These are phyloP conservation scores for Cutaneotrichosporon curvatum DNA, from an alignment of 1,284 basidiomycete species.

Conservation along the genomic window DNA sequence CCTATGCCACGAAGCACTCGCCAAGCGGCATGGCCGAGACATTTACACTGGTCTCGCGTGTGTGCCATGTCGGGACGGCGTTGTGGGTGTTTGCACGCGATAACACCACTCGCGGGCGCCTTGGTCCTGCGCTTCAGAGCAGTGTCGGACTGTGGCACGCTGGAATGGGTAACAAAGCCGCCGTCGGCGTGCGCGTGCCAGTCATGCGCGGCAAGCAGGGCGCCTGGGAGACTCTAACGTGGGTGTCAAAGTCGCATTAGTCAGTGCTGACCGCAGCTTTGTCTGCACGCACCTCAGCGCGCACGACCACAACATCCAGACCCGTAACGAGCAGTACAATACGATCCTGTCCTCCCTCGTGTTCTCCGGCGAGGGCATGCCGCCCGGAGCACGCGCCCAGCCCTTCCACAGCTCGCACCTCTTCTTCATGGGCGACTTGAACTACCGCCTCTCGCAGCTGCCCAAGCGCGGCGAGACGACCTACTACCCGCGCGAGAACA, in stretches of 20 bases:
- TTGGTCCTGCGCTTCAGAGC: conserved; percentile 29
- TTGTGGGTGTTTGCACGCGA: conserved; percentile 44
- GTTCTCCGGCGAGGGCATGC: conserved; percentile 50
- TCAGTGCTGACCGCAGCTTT: conserved; percentile 56
- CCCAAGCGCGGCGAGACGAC: conserved; percentile 38
- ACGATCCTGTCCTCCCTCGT: conserved; percentile 71
- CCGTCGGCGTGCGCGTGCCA: conserved; percentile 78
- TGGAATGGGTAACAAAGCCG: conserved; percentile 91
- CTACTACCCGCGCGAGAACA: conserved; percentile 20
- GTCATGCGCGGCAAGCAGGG: conserved; percentile 51
- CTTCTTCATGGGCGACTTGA: conserved; percentile 82
- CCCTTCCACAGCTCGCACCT: conserved; percentile 75
- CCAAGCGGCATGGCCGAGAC: conserved; percentile 22
- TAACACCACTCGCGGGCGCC: conserved; percentile 23
- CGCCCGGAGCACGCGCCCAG: conserved; percentile 52
- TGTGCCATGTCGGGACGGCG: conserved; percentile 41
- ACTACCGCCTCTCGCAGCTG: conserved; percentile 69
- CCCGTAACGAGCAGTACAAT: conserved; percentile 72
- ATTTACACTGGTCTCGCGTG: conserved; percentile 34
- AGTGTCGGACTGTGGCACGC: conserved; percentile 43
- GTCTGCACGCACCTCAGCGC: conserved; percentile 85
- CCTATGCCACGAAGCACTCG: conserved; percentile 37
- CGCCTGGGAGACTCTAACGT: conserved; percentile 72
- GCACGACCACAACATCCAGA: conserved; percentile 63
- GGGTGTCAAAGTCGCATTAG: conserved; percentile 48